Evolutionary conservation across 192 early-diverging fungal species (phyloP), one percentile per base, ranked within the genome.

Genomic region (Rhizophlyctis rosea): DNA sequence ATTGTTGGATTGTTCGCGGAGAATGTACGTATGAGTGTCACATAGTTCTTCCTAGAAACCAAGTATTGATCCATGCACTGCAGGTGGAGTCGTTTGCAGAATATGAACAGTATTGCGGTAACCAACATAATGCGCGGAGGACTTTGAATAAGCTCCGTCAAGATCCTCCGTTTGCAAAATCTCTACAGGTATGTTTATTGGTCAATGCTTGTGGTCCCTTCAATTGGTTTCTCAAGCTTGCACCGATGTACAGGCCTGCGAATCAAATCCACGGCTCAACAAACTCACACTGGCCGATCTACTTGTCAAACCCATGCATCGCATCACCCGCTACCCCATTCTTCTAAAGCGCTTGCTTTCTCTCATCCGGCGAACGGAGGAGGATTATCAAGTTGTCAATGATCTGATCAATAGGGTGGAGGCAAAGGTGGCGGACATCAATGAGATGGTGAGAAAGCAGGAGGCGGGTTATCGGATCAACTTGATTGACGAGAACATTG

Each of bases 231-330:
- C 3, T 33, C 25, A 3, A 3, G 25, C 5, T 21, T 3, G 16
- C 55, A 24, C 2, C 70, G 4, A 11, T 27, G 36, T 67, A 0
- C 23, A 78, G 54, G 48, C 55, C 35, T 80, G 78, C 51, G 78
- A 80, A 69, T n/a, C 61, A 4, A 77, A 80, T 47, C 78, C 78
- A 21, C 69, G 65, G 54, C 72, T 80, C 16, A 36, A 74, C 23
- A 80, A 80, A 35, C 68, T 80, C 1, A 34, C 50, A 23, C 50
- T 80, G 3, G 59, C 78, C 24, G 76, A 80, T 47, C 58, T 75
- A 44, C 51, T 81, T 4, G 65, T 78, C 23, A 81, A 79, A 49
- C 79, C 79, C 3, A 80, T 81, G 77, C 79, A 81, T 35, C 61
- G 74, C 36, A 70, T 81, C 30, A 81, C 79, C 24, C 55, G 79